These are phyloP conservation scores for Loxodes magnus DNA, from an alignment of 73 alveolate genomes.

Conservation along the genomic window DNA sequence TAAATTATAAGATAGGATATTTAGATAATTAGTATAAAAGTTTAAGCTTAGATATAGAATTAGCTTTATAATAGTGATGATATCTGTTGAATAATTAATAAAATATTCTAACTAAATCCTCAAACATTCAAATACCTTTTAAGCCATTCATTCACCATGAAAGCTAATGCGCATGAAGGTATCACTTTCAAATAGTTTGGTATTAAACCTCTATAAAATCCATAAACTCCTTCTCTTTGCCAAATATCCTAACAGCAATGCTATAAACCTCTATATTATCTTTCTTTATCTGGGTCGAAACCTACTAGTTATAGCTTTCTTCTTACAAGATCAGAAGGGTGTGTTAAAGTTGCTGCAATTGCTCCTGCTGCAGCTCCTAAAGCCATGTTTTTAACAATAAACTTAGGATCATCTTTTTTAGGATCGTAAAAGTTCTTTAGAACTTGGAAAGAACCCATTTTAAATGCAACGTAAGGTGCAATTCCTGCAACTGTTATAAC, in stretches of 20 bases:
- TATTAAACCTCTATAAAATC: conserved; percentile 41
- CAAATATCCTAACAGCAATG: conserved; percentile 14
- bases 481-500: conserved; percentile 51
- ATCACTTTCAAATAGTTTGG: conserved; percentile 41
- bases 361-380: conserved; percentile 60
- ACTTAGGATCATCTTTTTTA: conserved; percentile 23
- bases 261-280: no score
- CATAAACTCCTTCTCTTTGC: conserved; percentile 27
- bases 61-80: no score
- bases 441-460: conserved; percentile 46
- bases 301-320: conserved; percentile 38
- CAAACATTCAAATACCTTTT: no score
- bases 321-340: conserved; percentile 54
- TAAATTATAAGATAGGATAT: no score
- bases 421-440: conserved; percentile 26
- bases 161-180: conserved; percentile 43
- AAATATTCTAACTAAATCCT: no score
- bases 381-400: conserved; percentile 30
- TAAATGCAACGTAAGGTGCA: conserved; percentile 50
- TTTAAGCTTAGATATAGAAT: no score
- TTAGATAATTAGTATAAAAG: no score
- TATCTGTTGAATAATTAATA: no score
- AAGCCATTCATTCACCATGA: conserved; percentile 42
- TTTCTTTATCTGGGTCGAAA: not conserved
- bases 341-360: conserved; percentile 46